A percentile compares a stretch with the other conserved stretches of the same genome.
Conservation (phyloP, 1,139 yeast species). For the Kodamaea derodonti region DNA sequence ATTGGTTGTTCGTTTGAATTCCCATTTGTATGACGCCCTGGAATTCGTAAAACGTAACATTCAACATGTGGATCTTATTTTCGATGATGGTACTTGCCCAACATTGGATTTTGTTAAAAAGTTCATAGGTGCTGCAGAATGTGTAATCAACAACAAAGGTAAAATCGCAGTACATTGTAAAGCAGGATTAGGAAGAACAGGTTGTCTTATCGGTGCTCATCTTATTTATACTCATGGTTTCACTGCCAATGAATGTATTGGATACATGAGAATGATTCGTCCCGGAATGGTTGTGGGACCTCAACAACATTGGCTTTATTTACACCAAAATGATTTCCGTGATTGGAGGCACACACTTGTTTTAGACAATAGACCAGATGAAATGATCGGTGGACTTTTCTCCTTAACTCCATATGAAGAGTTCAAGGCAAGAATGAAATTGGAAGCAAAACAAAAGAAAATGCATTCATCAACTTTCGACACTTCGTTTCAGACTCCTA, state of each 20-base stretch:
- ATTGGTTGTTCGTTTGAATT: conserved; percentile 85
- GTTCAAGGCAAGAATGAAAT: conserved; percentile 45
- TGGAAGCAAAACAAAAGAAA: conserved; percentile 42
- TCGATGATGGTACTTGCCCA: conserved; percentile 98
- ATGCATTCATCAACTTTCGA: conserved; percentile 33
- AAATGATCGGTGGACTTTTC: conserved; percentile 70
- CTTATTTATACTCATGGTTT: conserved; percentile 93
- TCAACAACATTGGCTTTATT: conserved; percentile 96
- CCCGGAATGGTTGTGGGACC: conserved; percentile 99
- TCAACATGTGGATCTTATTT: conserved; percentile 89
- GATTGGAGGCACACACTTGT: conserved; percentile 96
- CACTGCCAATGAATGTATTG: conserved; percentile 95
- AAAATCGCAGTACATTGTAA: conserved; percentile 97
- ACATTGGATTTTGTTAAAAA: conserved; percentile 88
- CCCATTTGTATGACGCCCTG: conserved; percentile 79
- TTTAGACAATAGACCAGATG: conserved; percentile 67
- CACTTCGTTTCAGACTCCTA: conserved; percentile 62
- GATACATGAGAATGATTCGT: conserved; percentile 90
- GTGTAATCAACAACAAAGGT: conserved; percentile 78
- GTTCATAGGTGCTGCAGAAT: conserved; percentile 92
- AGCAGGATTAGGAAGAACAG: conserved; percentile 97
- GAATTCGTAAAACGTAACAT: conserved; percentile 84
- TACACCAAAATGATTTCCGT: conserved; percentile 92
- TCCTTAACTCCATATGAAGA: conserved; percentile 63
- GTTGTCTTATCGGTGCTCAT: conserved; percentile 96